Evolutionary conservation across 768 basidiomycete species (phyloP), one percentile per base, ranked within the genome.

Genomic region (Rhizopogon vinicolor): DNA sequence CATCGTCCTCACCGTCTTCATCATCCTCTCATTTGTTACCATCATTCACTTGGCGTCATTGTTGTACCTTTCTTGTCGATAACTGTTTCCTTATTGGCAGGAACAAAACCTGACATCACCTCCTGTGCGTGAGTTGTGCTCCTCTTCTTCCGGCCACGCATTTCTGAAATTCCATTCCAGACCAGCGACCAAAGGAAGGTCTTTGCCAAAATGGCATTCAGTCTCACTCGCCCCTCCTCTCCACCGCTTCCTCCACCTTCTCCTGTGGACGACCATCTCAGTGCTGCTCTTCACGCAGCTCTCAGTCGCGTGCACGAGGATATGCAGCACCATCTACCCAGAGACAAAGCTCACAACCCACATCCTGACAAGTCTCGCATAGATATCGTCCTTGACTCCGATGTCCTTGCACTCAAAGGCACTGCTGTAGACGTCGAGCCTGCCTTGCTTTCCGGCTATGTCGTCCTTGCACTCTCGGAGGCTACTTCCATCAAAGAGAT

Each of bases 351-450:
- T 61, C 68, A 77, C 78, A 53, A 78, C 77, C 72, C 66, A 59
- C 56, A 74, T 68, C 49, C 79, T 59, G 75, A 77, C 35, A 74
- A 72, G 28, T 74, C 82, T n/a, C 73, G 70, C 48, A 76, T 98
- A 59, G 89, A 94, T 61, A 87, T 98, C 62, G 64, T 84, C 52
- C 81, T 97, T 53, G 84, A 89, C 67, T 75, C 79, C 3, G 87
- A 89, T 40, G 77, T 74, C 61, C 72, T 97, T 58, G 76, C 79
- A 51, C 80, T 98, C 64, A 81, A 84, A 59, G 93, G 93, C 45
- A 84, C 84, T 7, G 91, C 92, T 35, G 80, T 79, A 62, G 92
- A 96, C 59, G 85, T 92, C 58, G 89, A 94, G 63, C 87, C 94
- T 7, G 83, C 85, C 7, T 73, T 83, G 14, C 84, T 98, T 59